Percentiles rank a stretch among this genome's conserved stretches.
Evolutionary conservation across 2,329 filamentous ascomycete genomes (phyloP).

Genomic region (Alternaria hordeiaustralica): DNA sequence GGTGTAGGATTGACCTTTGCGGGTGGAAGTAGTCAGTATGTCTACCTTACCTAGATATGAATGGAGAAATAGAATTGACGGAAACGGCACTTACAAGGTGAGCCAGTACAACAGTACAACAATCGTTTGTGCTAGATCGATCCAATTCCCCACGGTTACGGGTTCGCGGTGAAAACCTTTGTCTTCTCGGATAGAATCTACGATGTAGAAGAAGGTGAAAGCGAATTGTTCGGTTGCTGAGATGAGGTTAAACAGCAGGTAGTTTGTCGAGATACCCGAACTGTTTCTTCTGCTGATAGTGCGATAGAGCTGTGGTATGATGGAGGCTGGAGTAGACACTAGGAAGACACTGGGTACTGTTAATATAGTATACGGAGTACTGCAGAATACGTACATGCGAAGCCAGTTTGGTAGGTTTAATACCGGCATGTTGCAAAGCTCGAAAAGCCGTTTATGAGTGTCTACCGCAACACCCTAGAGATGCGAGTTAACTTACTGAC

Average conservation of each 20-base stretch:
- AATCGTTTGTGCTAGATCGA: not conserved
- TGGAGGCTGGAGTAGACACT: rapidly evolving
- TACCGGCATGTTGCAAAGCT: not conserved
- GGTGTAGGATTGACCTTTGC: not conserved
- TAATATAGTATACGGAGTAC: not conserved
- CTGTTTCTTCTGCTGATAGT: not conserved
- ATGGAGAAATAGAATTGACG: too few relatives aligned
- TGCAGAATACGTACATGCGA: not conserved
- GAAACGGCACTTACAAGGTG: too few relatives aligned
- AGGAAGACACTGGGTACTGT: not conserved
- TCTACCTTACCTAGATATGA: too few relatives aligned
- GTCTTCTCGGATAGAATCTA: not conserved
- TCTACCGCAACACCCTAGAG: not conserved
- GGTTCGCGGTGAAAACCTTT: not conserved
- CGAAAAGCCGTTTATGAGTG: not conserved
- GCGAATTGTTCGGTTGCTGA: not conserved
- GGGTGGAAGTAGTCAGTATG: too few relatives aligned
- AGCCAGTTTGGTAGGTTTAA: not conserved
- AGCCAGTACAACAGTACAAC: not conserved
- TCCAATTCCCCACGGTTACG: not conserved
- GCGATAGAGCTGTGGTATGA: not conserved
- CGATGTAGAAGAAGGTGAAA: not conserved
- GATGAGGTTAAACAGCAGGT: not conserved
- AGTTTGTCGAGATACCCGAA: not conserved
- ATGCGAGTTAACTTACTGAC: too few relatives aligned